These are phyloP conservation scores for Plenodomus tracheiphilus DNA, from an alignment of 2,329 filamentous ascomycete species.

Conservation along the genomic window DNA sequence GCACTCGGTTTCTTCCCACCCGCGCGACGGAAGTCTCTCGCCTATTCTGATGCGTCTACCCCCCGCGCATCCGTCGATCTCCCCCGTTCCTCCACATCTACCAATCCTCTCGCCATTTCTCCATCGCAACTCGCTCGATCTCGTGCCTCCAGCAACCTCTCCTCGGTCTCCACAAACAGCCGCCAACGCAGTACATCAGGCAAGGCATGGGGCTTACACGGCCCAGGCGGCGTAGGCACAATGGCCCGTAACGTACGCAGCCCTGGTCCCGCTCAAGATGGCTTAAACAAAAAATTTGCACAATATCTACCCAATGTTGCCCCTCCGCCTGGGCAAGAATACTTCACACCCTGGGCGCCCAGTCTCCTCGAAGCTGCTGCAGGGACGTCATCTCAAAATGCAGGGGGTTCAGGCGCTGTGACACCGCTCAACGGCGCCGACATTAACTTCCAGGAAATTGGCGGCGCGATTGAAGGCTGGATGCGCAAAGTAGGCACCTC, in stretches of 20 bases:
- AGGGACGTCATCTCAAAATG: constrained; percentile 28
- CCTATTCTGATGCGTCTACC: constrained; percentile 65
- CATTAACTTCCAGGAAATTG: constrained; percentile 74
- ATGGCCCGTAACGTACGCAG: constrained; percentile 70
- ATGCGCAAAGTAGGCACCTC: constrained; percentile 77
- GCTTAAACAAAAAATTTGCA: constrained; percentile 80
- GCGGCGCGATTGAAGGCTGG: constrained; percentile 88
- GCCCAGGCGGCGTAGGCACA: constrained; percentile 86
- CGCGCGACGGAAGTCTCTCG: constrained; percentile 80
- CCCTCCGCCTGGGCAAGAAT: constrained; percentile 60
- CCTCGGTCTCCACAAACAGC: constrained; percentile 41
- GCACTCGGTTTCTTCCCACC: constrained; percentile 91
- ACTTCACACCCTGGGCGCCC: constrained; percentile 47
- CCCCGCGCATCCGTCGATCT: constrained; percentile 68
- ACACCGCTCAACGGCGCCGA: constrained; percentile 37
- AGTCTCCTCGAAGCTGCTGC: constrained; percentile 36
- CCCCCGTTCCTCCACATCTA: constrained; percentile 50
- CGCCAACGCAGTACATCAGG: constrained; percentile 44
- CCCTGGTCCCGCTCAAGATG: constrained; percentile 82
- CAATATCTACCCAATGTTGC: constrained; percentile 80
- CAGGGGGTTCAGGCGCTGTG: constrained; percentile 31
- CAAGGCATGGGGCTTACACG: constrained; percentile 63
- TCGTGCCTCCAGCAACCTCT: constrained; percentile 44
- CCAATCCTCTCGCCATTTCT: constrained; percentile 31
- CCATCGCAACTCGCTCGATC: constrained; percentile 45